These are phyloP conservation scores for Selaginella tamariscina DNA, from an alignment of 75 land plant species.

Conservation along the genomic window DNA sequence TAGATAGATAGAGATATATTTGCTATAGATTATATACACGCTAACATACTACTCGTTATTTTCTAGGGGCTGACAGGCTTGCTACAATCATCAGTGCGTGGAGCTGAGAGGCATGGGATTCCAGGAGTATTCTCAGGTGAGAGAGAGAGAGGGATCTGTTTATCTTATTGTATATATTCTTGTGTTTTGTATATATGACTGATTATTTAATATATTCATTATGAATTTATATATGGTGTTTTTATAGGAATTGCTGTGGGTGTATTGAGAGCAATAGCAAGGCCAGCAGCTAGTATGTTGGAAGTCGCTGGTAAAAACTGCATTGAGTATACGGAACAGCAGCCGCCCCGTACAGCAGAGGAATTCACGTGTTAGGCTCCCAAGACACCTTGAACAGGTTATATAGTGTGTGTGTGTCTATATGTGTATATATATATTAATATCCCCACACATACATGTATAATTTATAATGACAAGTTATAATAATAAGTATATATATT, in stretches of 20 bases:
- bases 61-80: constrained; percentile 91
- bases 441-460: too few relatives aligned
- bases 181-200: too few relatives aligned
- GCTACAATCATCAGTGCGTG: constrained; percentile 86
- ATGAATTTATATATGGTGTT: too few relatives aligned
- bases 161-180: not conserved
- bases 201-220: too few relatives aligned
- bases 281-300: constrained; percentile 81
- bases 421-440: too few relatives aligned
- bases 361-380: constrained; percentile 50
- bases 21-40: too few relatives aligned
- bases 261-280: constrained; percentile 76
- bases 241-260: constrained; percentile 76
- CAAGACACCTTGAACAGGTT: constrained; percentile 63
- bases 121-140: constrained; percentile 89
- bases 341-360: constrained; percentile 48
- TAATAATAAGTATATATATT: too few relatives aligned
- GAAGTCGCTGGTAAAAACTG: constrained; percentile 94
- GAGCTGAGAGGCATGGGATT: constrained; percentile 93
- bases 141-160: not conserved
- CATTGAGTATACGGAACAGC: constrained; percentile 87
- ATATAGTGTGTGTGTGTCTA: too few relatives aligned
- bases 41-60: too few relatives aligned
- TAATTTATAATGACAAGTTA: too few relatives aligned
- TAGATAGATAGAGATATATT: too few relatives aligned